phyloP scores from a whole-genome alignment of 345 rosid genomes.

The Viola odorata region DNA sequence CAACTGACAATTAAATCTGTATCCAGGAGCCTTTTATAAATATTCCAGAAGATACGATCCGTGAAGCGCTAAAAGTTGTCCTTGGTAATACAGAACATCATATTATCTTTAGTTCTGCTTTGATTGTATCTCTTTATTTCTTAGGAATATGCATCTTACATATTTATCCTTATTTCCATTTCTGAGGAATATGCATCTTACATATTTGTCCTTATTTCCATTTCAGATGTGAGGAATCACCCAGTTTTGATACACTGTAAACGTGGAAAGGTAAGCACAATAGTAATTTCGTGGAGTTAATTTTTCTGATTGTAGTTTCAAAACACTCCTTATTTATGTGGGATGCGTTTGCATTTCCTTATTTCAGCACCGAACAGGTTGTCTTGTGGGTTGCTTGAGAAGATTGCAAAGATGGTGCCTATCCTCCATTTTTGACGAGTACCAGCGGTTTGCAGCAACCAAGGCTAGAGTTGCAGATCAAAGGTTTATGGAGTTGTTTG shows the following conservation, averaged over 20 bases:
- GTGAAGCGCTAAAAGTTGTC: conserved; percentile 83
- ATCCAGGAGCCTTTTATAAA: conserved; percentile 79
- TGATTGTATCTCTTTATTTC: no score
- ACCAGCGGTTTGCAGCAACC: conserved; percentile 82
- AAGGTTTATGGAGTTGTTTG: conserved; percentile 89
- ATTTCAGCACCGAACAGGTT: conserved; percentile 91
- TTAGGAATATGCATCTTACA: background rate
- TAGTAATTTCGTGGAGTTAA: background rate
- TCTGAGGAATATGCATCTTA: background rate
- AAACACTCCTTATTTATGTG: background rate
- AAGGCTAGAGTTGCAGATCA: conserved; percentile 91
- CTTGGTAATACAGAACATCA: conserved; percentile 44
- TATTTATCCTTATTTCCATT: background rate
- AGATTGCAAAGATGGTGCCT: conserved; percentile 88
- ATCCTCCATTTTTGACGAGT: conserved; percentile 79
- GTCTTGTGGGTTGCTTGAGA: conserved; percentile 90
- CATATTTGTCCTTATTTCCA: conserved; percentile 3
- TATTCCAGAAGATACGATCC: conserved; percentile 70
- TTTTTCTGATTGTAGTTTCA: background rate
- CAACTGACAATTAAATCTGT: background rate
- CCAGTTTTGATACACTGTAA: conserved; percentile 90
- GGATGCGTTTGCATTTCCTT: background rate
- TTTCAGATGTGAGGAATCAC: conserved; percentile 78
- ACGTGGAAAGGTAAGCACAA: conserved; percentile 71
- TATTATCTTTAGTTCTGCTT: no score